Base-by-base conservation (phyloP, 768 basidiomycete species). In the Dentipellis fragilis region DNA sequence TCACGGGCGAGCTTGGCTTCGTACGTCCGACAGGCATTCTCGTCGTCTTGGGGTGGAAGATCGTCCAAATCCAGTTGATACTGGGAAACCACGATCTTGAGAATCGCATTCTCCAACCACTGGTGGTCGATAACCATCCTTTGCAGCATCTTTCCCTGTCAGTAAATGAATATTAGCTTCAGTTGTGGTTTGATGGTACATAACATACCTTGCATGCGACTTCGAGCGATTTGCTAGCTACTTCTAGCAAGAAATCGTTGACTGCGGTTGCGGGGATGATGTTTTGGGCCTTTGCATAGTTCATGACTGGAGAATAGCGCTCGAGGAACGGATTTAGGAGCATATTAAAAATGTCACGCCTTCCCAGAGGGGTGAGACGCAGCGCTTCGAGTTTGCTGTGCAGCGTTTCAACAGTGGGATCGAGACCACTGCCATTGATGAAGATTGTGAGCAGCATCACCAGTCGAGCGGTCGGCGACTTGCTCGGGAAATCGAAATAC, bases 361-460 rank as follows among this genome's bases (percentile, higher is more conserved):
- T 71, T 45, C 78, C 80, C 51, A 89, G 54, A 10, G 84, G 85
- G 0, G 70, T 69, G 21, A 90, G 66, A 23, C 74, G 74, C 34
- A 86, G 68, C 12, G 71, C 65, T 52, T 85, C 80, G 50, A 89
- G 70, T 60, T 80, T 81, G 42, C 70, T 66, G 51, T 73, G 60
- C 73, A 54, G 62, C 58, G 8, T 47, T 51, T 22, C 58, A 51
- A 16, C 58, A 49, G 56, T 61, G 64, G 11, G 52, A 23, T 7
- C 47, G 37, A 57, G 47, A 29, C 51, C 46, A 19, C 52, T 23
- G 23, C 62, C 67, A 48, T 68, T 64, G 36, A 82, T 71, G 67
- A 85, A 87, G 17, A 84, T 72, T 14, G 80, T 79, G 55, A 89
- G 73, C n/a, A 91, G 75, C 69, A 93, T 81, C 54, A 86, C 85